Conservation (phyloP, 2,329 filamentous ascomycete genomes). For the Pseudopyricularia cyperi region DNA sequence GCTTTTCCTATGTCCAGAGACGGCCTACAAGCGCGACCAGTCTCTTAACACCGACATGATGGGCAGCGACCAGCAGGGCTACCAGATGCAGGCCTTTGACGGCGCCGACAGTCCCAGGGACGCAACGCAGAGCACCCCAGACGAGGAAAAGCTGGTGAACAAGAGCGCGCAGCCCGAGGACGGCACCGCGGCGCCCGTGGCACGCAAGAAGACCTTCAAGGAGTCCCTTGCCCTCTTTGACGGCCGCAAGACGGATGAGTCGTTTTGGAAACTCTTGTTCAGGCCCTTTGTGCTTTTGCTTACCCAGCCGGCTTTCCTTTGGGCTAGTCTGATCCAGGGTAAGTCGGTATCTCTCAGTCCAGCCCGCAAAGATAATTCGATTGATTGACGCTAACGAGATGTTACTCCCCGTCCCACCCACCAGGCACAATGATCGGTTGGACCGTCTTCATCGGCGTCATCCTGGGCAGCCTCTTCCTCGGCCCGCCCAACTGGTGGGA, state of each 20-base stretch:
- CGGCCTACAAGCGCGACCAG: slow-evolving; percentile 56
- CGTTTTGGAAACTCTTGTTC: slow-evolving; percentile 50
- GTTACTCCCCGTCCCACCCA: too few species aligned
- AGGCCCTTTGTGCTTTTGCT: slow-evolving; percentile 68
- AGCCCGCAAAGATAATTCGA: not conserved
- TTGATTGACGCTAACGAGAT: not conserved
- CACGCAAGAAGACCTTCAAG: slow-evolving; percentile 41
- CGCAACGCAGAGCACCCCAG: not conserved
- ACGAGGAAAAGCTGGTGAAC: not conserved
- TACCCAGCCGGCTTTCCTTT: slow-evolving; percentile 73
- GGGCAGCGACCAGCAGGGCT: slow-evolving; percentile 16
- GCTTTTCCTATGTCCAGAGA: slow-evolving; percentile 74
- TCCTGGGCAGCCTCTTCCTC: slow-evolving; percentile 71
- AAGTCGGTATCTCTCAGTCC: slow-evolving; percentile 17
- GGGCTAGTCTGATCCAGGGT: slow-evolving; percentile 65
- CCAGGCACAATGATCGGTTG: slow-evolving; percentile 66
- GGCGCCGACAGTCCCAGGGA: not conserved
- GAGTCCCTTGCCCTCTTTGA: slow-evolving; percentile 59
- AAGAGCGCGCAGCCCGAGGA: not conserved
- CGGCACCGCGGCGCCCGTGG: slow-evolving; percentile 7
- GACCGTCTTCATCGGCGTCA: slow-evolving; percentile 84
- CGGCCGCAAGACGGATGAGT: slow-evolving; percentile 68
- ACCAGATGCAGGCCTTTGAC: not conserved
- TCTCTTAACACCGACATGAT: slow-evolving; percentile 57
- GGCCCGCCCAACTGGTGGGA: slow-evolving; percentile 71